These are phyloP conservation scores for Leccinum pachyderme DNA, from an alignment of 1,284 basidiomycete genomes.

Conservation along the genomic window DNA sequence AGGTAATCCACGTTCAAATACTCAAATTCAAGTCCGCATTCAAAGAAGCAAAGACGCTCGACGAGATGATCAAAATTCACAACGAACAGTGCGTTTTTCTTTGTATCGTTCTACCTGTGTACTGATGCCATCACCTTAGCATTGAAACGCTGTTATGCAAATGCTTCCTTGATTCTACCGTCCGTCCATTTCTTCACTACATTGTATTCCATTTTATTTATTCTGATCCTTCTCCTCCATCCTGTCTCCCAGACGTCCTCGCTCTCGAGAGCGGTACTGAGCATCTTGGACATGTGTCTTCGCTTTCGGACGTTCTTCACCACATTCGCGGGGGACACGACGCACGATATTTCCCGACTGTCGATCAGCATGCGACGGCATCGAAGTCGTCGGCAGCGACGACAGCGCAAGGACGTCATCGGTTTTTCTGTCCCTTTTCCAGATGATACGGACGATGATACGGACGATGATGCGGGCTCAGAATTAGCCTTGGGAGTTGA, in stretches of 20 bases:
- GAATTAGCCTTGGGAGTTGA: slow-evolving; percentile 39
- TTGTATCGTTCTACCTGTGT: neutral
- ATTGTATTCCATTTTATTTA: neutral
- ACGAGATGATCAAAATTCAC: slow-evolving; percentile 74
- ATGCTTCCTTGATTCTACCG: slow-evolving; percentile 67
- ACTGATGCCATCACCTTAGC: slow-evolving; percentile 40
- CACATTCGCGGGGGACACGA: slow-evolving; percentile 56
- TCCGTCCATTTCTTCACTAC: slow-evolving; percentile 34
- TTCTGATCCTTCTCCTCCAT: neutral
- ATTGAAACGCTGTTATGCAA: slow-evolving; percentile 59
- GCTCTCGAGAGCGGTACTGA: slow-evolving; percentile 61
- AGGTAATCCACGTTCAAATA: slow-evolving; percentile 70
- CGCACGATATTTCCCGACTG: slow-evolving; percentile 58
- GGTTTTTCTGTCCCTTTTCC: slow-evolving; percentile 50
- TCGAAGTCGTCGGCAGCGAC: slow-evolving; percentile 54
- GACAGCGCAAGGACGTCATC: slow-evolving; percentile 55
- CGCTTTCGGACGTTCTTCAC: slow-evolving; percentile 65
- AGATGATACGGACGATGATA: slow-evolving; percentile 39
- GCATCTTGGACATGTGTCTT: slow-evolving; percentile 71
- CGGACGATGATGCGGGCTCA: slow-evolving; percentile 46
- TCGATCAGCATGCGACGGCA: slow-evolving; percentile 56
- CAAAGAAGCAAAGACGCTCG: slow-evolving; percentile 59
- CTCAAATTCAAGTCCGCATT: slow-evolving; percentile 57
- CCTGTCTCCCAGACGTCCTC: slow-evolving; percentile 50
- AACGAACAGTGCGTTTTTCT: slow-evolving; percentile 60